phyloP scores from a whole-genome alignment of 2,329 filamentous ascomycete genomes.

The Samsoniella hepiali region DNA sequence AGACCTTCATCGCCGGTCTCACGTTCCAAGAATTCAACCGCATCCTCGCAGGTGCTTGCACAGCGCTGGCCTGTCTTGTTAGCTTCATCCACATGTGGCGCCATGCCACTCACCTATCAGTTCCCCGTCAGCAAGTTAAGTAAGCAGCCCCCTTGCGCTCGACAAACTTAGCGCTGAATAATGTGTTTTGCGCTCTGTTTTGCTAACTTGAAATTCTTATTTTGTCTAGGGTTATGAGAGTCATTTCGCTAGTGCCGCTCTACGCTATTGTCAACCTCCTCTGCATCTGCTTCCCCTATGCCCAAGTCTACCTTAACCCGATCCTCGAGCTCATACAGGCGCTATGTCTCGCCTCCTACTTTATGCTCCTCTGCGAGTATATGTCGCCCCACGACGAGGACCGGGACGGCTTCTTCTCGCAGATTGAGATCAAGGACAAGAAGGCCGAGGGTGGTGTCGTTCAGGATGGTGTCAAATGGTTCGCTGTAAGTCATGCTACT shows the following conservation, averaged over 20 bases:
- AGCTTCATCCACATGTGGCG: slow-evolving; percentile 31
- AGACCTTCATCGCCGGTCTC: slow-evolving; percentile 15
- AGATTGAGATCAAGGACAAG: slow-evolving; percentile 30
- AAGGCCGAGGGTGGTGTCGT: slow-evolving; percentile 24
- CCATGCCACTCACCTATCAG: slow-evolving; percentile 39
- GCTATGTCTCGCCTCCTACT: slow-evolving; percentile 41
- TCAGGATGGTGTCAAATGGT: slow-evolving; percentile 33
- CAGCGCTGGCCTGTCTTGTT: slow-evolving; percentile 30
- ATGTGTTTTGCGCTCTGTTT: background rate
- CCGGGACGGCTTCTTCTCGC: slow-evolving; percentile 36
- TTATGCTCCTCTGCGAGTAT: slow-evolving; percentile 42
- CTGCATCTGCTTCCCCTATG: slow-evolving; percentile 34
- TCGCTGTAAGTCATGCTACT: slow-evolving; percentile 26
- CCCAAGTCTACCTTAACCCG: slow-evolving; percentile 38
- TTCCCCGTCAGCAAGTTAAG: slow-evolving; percentile 41
- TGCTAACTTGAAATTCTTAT: background rate
- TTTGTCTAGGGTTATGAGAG: slow-evolving; percentile 37
- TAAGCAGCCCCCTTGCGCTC: slow-evolving; percentile 21
- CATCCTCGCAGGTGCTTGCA: slow-evolving; percentile 35
- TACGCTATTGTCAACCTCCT: slow-evolving; percentile 40
- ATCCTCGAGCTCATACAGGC: slow-evolving; percentile 39
- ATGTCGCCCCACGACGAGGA: slow-evolving; percentile 35
- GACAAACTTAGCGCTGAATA: background rate
- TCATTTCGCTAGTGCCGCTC: slow-evolving; percentile 39
- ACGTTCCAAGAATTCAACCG: slow-evolving; percentile 31